phyloP scores from a whole-genome alignment of 768 basidiomycete genomes.

The Neoboletus subvelutipes region DNA sequence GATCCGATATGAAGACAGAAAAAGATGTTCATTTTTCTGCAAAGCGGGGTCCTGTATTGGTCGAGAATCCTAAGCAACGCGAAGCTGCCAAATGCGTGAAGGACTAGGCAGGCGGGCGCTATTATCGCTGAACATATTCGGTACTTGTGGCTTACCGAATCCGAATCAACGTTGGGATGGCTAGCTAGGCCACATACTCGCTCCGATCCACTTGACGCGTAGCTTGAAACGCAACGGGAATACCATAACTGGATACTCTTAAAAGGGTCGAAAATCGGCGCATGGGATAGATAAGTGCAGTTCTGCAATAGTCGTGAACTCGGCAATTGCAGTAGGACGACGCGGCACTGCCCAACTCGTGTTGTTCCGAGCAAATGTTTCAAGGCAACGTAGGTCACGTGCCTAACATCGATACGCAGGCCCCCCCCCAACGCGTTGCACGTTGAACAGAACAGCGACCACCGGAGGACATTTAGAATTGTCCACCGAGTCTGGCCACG shows the following conservation, averaged over 20 bases:
- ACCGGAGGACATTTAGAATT: not conserved
- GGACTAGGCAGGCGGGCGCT: not conserved
- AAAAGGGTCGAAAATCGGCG: not conserved
- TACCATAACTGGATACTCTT: no score
- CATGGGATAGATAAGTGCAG: not conserved
- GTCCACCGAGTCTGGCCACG: not conserved
- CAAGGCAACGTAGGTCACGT: constrained; percentile 13
- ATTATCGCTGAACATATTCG: no score
- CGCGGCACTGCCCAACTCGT: not conserved
- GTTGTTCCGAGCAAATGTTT: not conserved
- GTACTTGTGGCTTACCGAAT: no score
- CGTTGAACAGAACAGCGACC: constrained; percentile 11
- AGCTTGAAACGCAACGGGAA: no score
- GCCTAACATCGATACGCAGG: constrained; percentile 3
- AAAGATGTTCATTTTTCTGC: not conserved
- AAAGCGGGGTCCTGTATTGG: not conserved
- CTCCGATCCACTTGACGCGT: no score
- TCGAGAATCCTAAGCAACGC: not conserved
- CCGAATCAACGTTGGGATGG: no score
- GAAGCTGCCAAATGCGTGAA: no score
- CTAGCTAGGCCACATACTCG: no score
- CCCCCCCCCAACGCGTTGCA: not conserved
- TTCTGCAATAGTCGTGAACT: no score
- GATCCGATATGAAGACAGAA: constrained; percentile 6
- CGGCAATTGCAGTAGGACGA: not conserved